Percentiles rank a stretch among this genome's conserved stretches.
Evolutionary conservation across 2,329 filamentous ascomycete genomes (phyloP).

Genomic region (Rhynchosporium agropyri): DNA sequence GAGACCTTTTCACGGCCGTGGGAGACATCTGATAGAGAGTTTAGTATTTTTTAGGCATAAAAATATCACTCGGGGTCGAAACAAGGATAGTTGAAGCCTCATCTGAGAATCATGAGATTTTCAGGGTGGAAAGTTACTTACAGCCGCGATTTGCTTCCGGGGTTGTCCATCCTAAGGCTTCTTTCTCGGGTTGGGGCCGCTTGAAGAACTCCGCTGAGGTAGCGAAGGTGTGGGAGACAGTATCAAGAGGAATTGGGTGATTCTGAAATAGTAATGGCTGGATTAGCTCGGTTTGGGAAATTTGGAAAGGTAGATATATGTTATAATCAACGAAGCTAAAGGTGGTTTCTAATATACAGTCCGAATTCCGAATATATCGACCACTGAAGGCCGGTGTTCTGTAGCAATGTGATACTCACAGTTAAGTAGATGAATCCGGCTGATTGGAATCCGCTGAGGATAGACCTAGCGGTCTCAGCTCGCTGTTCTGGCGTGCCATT

Average conservation of each 20-base stretch:
- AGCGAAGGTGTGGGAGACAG: constrained; percentile 64
- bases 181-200: constrained; percentile 60
- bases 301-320: background rate
- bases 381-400: too few species aligned
- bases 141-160: constrained; percentile 73
- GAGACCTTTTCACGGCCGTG: constrained; percentile 39
- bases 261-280: constrained; percentile 47
- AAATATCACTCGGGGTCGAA: too few species aligned
- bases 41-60: too few species aligned
- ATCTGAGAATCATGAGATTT: too few species aligned
- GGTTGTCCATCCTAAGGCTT: constrained; percentile 69
- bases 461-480: constrained; percentile 66
- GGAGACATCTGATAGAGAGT: constrained; percentile 51
- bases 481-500: constrained; percentile 62
- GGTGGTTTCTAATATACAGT: background rate
- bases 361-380: too few species aligned
- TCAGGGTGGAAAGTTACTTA: too few species aligned
- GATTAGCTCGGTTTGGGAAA: background rate
- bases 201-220: constrained; percentile 72
- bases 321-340: too few species aligned
- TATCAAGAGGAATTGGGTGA: constrained; percentile 66
- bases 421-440: constrained; percentile 90
- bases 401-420: constrained; percentile 12
- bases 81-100: too few species aligned
- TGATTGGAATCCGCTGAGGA: constrained; percentile 79